Evolutionary conservation across 768 basidiomycete genomes (phyloP).

Genomic region (Boletus rubroflammeus): DNA sequence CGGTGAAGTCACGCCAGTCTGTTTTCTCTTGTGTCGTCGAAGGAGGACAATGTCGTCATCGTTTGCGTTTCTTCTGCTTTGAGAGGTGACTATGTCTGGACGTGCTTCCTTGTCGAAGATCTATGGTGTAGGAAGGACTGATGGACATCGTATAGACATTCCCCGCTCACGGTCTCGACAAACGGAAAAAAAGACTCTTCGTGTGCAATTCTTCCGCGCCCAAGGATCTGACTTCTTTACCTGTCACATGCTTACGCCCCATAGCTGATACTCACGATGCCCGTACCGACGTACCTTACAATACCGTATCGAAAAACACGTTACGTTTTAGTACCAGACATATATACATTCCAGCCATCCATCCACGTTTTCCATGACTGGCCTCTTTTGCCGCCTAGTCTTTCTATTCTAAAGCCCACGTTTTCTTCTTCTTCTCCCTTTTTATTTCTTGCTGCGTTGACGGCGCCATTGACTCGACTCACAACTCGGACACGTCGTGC

Average conservation of each 20-base stretch:
- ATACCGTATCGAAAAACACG: not conserved
- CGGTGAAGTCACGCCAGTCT: not conserved
- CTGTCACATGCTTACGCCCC: constrained; percentile 6
- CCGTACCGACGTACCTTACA: constrained; percentile 3
- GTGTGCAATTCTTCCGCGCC: not conserved
- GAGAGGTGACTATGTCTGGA: not conserved
- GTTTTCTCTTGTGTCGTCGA: not conserved
- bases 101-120: not conserved
- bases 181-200: not conserved
- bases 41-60: not conserved
- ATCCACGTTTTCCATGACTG: not conserved
- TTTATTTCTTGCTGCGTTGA: not conserved
- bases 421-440: too few relatives aligned
- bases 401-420: not conserved
- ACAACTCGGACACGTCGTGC: not conserved
- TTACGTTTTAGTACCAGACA: constrained; percentile 5
- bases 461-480: not conserved
- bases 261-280: not conserved
- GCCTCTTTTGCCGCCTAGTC: not conserved
- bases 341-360: not conserved
- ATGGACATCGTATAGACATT: constrained; percentile 4
- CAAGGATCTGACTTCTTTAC: not conserved
- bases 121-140: not conserved
- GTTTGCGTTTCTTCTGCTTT: not conserved
- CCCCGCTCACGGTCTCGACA: not conserved